These are phyloP conservation scores for Trypanosoma rangeli DNA, from an alignment of 208 protist genomes.

Conservation along the genomic window DNA sequence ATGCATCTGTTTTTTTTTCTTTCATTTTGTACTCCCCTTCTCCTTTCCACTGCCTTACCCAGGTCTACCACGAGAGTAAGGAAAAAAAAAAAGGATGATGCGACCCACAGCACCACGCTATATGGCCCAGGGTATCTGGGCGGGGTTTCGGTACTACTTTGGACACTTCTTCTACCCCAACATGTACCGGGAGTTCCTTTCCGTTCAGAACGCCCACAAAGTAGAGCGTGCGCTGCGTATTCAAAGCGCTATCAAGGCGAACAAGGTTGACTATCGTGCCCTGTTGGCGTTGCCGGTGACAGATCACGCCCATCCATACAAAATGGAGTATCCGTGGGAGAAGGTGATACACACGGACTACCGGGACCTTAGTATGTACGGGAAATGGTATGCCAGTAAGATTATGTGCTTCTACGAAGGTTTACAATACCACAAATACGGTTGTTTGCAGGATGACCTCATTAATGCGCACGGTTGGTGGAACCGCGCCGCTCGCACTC, in stretches of 20 bases:
- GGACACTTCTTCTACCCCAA: conserved; percentile 92
- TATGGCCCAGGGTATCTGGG: conserved; percentile 88
- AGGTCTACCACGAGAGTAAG: too few species aligned
- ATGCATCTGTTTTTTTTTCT: conserved; percentile 14
- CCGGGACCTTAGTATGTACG: conserved; percentile 78
- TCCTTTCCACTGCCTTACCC: too few species aligned
- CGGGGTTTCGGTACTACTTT: conserved; percentile 83
- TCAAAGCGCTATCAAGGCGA: conserved; percentile 91
- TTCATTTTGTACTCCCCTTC: conserved; percentile 8
- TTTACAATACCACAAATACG: conserved; percentile 88
- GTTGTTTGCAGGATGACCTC: conserved; percentile 89
- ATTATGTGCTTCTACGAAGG: conserved; percentile 91
- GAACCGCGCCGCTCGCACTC: conserved; percentile 85
- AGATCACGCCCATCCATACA: conserved; percentile 92
- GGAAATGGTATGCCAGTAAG: conserved; percentile 90
- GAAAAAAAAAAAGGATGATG: conserved; percentile 50
- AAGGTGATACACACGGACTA: conserved; percentile 83
- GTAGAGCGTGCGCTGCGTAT: conserved; percentile 85
- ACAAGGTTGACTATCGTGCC: conserved; percentile 91
- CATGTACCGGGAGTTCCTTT: conserved; percentile 89
- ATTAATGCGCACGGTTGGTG: conserved; percentile 91
- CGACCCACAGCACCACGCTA: conserved; percentile 67
- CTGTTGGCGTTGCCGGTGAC: conserved; percentile 89
- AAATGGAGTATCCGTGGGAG: conserved; percentile 93
- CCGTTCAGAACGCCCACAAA: conserved; percentile 88